Percentiles rank a stretch among this genome's conserved stretches.
Evolutionary conservation across 768 basidiomycete genomes (phyloP).

Genomic region (Infundibulicybe gibba): DNA sequence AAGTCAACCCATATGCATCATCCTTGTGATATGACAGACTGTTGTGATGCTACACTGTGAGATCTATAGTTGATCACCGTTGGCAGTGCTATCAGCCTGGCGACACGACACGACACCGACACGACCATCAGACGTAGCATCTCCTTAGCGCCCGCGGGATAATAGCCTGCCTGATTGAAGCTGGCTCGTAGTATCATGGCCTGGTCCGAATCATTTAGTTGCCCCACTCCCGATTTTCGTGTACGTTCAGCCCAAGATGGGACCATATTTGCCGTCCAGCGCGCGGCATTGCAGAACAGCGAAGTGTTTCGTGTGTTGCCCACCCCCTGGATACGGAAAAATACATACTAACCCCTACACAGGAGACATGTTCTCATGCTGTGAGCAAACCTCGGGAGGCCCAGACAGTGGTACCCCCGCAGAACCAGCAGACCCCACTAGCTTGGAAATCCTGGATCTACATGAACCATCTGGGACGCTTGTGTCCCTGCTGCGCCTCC

Average conservation of each 20-base stretch:
- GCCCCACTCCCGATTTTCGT: constrained; percentile 49
- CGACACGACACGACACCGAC: no score
- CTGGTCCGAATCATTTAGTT: constrained; percentile 34
- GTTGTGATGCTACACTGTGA: no score
- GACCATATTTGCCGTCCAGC: constrained; percentile 45
- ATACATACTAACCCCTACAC: background rate
- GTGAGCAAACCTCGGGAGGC: constrained; percentile 24
- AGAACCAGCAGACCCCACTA: constrained; percentile 12
- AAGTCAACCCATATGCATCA: no score
- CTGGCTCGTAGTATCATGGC: constrained; percentile 9
- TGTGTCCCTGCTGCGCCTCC: constrained; percentile 46
- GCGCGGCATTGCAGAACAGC: constrained; percentile 46
- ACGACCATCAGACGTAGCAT: no score
- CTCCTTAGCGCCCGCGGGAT: no score
- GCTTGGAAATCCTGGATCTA: constrained; percentile 42
- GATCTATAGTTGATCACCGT: no score
- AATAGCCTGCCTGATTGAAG: no score
- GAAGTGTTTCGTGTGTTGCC: constrained; percentile 57
- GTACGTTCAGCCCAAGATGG: constrained; percentile 54
- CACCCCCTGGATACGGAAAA: background rate
- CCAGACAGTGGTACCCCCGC: no score
- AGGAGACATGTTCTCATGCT: constrained; percentile 71
- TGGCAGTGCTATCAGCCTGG: no score
- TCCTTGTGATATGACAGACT: no score
- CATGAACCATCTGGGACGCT: constrained; percentile 49